phyloP scores from a whole-genome alignment of 768 basidiomycete species.

The Mycena metata region DNA sequence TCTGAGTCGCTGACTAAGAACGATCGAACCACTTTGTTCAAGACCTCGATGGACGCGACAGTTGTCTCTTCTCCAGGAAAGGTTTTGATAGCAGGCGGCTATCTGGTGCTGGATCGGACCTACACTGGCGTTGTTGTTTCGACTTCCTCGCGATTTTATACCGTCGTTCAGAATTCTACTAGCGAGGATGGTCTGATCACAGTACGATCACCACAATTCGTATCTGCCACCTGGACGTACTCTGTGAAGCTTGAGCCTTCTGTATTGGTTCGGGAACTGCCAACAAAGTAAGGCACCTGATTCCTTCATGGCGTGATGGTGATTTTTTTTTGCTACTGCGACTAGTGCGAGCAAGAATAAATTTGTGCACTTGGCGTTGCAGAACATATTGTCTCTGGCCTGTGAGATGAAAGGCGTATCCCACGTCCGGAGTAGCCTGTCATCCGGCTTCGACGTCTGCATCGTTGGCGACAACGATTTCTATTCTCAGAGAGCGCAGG shows the following conservation, averaged over 20 bases:
- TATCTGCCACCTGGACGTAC: conserved; percentile 85
- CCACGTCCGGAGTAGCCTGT: conserved; percentile 58
- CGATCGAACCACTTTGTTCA: too few relatives aligned
- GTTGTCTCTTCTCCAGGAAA: conserved; percentile 95
- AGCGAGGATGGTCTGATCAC: conserved; percentile 60
- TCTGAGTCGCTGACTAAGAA: conserved; percentile 1
- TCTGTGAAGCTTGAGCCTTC: conserved; percentile 57
- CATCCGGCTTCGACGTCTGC: conserved; percentile 76
- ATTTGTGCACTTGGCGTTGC: conserved; percentile 92
- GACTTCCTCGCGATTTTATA: conserved; percentile 95
- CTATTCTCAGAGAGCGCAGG: conserved; percentile 93
- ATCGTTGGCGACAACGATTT: conserved; percentile 98
- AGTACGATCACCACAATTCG: conserved; percentile 93
- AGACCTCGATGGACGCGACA: conserved; percentile 54
- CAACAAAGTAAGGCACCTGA: conserved; percentile 55
- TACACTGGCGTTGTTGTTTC: conserved; percentile 92
- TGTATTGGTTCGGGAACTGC: conserved; percentile 49
- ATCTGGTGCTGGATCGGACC: conserved; percentile 92
- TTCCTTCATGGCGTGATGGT: conserved; percentile 30
- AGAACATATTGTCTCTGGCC: conserved; percentile 78
- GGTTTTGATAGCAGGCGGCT: conserved; percentile 95
- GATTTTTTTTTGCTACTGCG: conserved; percentile 29
- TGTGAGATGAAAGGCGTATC: conserved; percentile 66
- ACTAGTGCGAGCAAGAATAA: conserved; percentile 78
- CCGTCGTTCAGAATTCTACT: conserved; percentile 66